Evolutionary conservation across 345 rosid species (phyloP).

Genomic region (Lumnitzera racemosa): DNA sequence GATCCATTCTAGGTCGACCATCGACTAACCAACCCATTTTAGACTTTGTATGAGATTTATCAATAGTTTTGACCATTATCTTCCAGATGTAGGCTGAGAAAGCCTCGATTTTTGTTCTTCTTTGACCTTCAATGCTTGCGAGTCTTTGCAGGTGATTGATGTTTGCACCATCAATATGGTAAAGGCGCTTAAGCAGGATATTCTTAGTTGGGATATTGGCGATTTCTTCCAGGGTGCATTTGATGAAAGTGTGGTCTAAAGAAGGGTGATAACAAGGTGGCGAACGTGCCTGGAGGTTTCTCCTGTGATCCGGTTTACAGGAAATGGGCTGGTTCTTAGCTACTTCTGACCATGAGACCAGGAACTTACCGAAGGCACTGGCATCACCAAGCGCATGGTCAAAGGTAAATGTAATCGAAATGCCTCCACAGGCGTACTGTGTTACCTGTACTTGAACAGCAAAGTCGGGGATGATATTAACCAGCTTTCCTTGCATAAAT

Average conservation of each 20-base stretch:
- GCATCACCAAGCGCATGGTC: slow-evolving; percentile 91
- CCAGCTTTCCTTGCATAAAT: slow-evolving; percentile 47
- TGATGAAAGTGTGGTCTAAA: slow-evolving; percentile 42
- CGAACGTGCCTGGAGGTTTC: slow-evolving; percentile 47
- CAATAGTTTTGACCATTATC: slow-evolving; percentile 43
- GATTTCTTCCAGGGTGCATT: slow-evolving; percentile 65
- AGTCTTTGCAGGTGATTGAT: slow-evolving; percentile 44
- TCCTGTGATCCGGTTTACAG: slow-evolving; percentile 55
- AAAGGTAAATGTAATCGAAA: slow-evolving; percentile 64
- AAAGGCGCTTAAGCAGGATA: slow-evolving; percentile 58
- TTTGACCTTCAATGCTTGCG: slow-evolving; percentile 37
- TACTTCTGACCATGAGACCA: slow-evolving; percentile 60
- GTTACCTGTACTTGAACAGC: slow-evolving; percentile 62
- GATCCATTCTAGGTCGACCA: slow-evolving; percentile 47
- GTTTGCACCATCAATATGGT: slow-evolving; percentile 45
- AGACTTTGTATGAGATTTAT: slow-evolving; percentile 38
- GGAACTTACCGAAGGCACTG: slow-evolving; percentile 54
- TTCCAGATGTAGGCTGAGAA: slow-evolving; percentile 86
- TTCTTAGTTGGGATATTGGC: slow-evolving; percentile 37
- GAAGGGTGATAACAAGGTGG: slow-evolving; percentile 51
- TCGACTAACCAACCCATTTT: slow-evolving; percentile 93
- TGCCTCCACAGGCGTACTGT: slow-evolving; percentile 51
- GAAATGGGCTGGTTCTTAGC: slow-evolving; percentile 48
- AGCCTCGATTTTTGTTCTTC: slow-evolving; percentile 72
- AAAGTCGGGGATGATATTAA: slow-evolving; percentile 30